Base-by-base conservation (phyloP, 108 stramenopile species). In the Bacterosira constricta region DNA sequence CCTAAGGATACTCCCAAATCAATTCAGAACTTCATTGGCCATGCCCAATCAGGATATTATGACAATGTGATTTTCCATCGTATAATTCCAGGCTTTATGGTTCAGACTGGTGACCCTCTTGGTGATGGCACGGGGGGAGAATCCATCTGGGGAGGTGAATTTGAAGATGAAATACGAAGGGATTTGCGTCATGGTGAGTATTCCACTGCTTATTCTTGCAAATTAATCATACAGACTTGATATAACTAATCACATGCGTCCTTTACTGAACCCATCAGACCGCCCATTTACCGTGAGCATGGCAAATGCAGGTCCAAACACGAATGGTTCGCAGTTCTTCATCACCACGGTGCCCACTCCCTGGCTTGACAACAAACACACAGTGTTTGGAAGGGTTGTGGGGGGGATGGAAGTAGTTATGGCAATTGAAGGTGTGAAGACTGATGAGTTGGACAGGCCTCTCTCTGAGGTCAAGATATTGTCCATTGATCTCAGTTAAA, bases 121-220 rank as follows among this genome's bases (percentile, higher is more conserved):
- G 99, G 99, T 18, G 96, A 99, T 75, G 99, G 99, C n/a, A 99
- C 99, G 6, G 99, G 99, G 20, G 99, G 99, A 31, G 99, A 99
- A 88, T 86, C 83, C 47, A 97, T 99, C 46, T 99, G 99, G 99
- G 98, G 98, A 21, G 98, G 98, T 18, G 97, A 98, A 63, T 99
- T 99, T 70, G 96, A 98, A 69, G 99, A 99, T 82, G 99, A 99
- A 67, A 94, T 99, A 75, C 85, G 90, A 30, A 80, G 93, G 49
- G 84, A 88, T 41, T 80, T 79, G 21, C 15, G 73, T 1, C 68
- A 80, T 18, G 66, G 39, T 54, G 13, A 27, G 9, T 15, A 17
- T 59, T 63, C 35, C 52, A 66, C 67, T 52, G 21, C 21, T 4
- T 36, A 58, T 12, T 51, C 44, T 41, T 23, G 29, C 34, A 23